phyloP scores from a whole-genome alignment of 169 alveolate genomes.

The Babesia ovis region DNA sequence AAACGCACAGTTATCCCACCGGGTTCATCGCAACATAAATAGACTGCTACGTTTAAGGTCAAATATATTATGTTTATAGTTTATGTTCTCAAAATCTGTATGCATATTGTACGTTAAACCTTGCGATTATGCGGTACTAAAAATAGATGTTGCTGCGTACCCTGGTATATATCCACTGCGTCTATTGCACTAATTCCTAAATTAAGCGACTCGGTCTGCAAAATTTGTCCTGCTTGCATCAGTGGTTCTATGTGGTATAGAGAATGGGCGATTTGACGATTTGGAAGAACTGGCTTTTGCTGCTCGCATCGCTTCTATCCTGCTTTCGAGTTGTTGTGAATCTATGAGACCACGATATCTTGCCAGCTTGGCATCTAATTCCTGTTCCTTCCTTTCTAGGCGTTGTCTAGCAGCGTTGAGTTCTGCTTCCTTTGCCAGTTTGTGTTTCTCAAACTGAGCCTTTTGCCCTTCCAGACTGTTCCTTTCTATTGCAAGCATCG shows the following conservation, averaged over 20 bases:
- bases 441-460: conserved; percentile 61
- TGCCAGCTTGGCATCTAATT: conserved; percentile 40
- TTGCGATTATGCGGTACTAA: too few species aligned
- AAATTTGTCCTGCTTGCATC: not conserved
- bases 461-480: conserved; percentile 68
- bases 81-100: too few species aligned
- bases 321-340: conserved; percentile 32
- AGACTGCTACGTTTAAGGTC: too few species aligned
- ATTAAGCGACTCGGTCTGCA: not conserved
- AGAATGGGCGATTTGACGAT: conserved; percentile 8
- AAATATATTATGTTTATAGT: too few species aligned
- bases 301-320: conserved; percentile 14
- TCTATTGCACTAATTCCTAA: too few species aligned
- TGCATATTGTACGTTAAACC: too few species aligned
- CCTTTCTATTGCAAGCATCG: conserved; percentile 64
- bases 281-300: not conserved
- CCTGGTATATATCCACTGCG: too few species aligned
- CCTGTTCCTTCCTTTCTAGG: conserved; percentile 45
- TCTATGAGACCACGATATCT: conserved; percentile 16
- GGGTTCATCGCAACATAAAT: too few species aligned
- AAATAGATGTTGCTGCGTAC: too few species aligned
- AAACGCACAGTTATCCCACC: too few species aligned
- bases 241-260: conserved; percentile 14
- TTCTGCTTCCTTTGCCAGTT: conserved; percentile 41
- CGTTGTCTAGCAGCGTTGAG: conserved; percentile 61